Evolutionary conservation across 2,329 filamentous ascomycete genomes (phyloP).

Genomic region (Penicillium sp.): DNA sequence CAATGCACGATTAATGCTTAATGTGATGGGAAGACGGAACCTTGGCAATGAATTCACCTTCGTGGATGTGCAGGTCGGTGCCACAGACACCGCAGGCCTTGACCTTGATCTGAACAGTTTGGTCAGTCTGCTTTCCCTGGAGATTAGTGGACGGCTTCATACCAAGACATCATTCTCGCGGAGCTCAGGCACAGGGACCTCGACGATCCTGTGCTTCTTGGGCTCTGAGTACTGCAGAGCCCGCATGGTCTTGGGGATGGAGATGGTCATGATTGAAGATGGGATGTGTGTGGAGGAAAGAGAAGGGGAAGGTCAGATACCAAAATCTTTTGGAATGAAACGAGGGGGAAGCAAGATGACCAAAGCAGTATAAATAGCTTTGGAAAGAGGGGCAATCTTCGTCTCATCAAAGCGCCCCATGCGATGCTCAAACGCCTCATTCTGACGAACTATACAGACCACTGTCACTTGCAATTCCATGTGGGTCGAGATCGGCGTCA

Average conservation of each 20-base stretch:
- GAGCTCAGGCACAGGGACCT: conserved; percentile 15
- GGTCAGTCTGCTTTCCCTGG: background rate
- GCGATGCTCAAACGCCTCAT: background rate
- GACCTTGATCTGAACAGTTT: conserved; percentile 48
- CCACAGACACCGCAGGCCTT: conserved; percentile 64
- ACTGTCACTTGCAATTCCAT: background rate
- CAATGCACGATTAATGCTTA: background rate
- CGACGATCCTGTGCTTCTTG: conserved; percentile 9
- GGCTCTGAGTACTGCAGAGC: conserved; percentile 17
- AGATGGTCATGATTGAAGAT: conserved; percentile 1
- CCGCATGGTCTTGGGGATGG: conserved; percentile 16
- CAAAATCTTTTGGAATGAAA: background rate
- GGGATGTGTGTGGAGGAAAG: background rate
- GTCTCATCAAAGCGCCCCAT: background rate
- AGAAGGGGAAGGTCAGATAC: background rate
- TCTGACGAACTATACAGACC: conserved; percentile 1
- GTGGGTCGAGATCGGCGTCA: conserved; percentile 2
- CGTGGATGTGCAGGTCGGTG: conserved; percentile 55
- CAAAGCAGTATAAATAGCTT: background rate
- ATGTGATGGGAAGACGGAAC: conserved; percentile 28
- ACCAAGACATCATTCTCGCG: conserved; percentile 19
- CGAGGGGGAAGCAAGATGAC: background rate
- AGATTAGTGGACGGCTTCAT: background rate
- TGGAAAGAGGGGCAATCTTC: background rate
- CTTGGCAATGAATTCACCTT: conserved; percentile 63